These are phyloP conservation scores for Soucietia sequanensis DNA, from an alignment of 805 yeast genomes.

Conservation along the genomic window DNA sequence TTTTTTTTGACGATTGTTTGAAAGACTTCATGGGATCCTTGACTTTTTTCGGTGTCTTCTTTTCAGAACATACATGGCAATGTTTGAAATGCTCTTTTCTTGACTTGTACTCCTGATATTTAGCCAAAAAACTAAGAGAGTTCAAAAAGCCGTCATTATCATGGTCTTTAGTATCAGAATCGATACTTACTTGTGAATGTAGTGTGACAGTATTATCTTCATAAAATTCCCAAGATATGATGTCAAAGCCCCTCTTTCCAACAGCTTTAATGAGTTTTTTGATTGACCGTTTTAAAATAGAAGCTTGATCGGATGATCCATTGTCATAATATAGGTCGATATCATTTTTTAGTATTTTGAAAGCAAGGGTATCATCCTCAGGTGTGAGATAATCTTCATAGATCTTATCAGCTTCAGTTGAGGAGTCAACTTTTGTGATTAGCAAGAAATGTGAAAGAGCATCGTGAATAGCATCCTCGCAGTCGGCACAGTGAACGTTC, in stretches of 20 bases:
- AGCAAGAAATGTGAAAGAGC: constrained; percentile 20
- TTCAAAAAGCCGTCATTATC: constrained; percentile 17
- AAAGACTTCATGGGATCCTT: constrained; percentile 4
- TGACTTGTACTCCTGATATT: constrained; percentile 13
- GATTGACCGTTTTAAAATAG: constrained; percentile 15
- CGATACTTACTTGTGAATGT: constrained; percentile 18
- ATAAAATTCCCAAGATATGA: constrained; percentile 32
- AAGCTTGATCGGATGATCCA: constrained; percentile 3
- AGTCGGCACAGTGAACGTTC: constrained; percentile 57
- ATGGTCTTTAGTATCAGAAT: constrained; percentile 21
- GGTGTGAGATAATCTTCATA: constrained; percentile 7
- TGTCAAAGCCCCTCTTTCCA: constrained; percentile 36
- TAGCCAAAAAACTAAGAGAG: constrained; percentile 14
- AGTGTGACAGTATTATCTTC: constrained; percentile 15
- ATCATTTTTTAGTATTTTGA: no score
- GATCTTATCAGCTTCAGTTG: constrained; percentile 7
- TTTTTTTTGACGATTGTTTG: constrained; percentile 5
- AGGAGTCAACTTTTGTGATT: no score
- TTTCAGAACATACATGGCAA: constrained; percentile 41
- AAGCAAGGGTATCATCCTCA: no score
- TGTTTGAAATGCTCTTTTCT: constrained; percentile 35
- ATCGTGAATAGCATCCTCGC: constrained; percentile 39
- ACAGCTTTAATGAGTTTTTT: constrained; percentile 23
- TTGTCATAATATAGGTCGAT: constrained; percentile 24
- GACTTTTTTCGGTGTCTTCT: constrained; percentile 9